Base-by-base conservation (phyloP, 1,284 basidiomycete species). In the Leccinum pachyderme region DNA sequence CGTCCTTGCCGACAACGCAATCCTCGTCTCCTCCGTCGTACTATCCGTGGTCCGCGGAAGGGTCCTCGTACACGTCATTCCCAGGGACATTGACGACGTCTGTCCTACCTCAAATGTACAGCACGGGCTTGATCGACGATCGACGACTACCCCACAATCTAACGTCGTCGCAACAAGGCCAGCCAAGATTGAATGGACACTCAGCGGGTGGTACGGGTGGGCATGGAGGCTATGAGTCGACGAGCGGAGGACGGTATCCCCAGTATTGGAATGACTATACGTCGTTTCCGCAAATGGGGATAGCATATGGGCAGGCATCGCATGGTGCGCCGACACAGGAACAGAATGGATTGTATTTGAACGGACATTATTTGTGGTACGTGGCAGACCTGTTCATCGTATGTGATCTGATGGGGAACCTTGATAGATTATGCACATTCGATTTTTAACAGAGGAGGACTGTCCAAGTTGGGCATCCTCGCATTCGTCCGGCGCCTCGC, bases 31-130 rank as follows among this genome's bases (percentile, higher is more conserved):
- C 54, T 5, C 59, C 75, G 18, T 67, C 79, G 33, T 81, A 78
- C 57, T 78, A 82, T 54, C 74, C 81, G 11, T 86, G 83, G 83
- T 63, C 77, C 1, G 60, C 65, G 15, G 78, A 79, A 13, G 63
- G 66, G 46, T 58, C 64, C 7, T 60, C 72, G 37, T 69, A 72
- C 41, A 68, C 67, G 31, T 60, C 72, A 31, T 79, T 77, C 57
- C 69, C 75, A 12, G 73, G 74, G 12, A 74, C 77, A 39, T 62
- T 86, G 49, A 82, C 84, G 44, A 87, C 86, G 24, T 83, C 83
- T 2, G 83, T 84, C 41, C 73, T 87, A 46, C 83, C 85, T 1
- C 87, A 87, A 60, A 74, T 84, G 62, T 89, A 87, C 65, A 87
- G 84, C 69, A 86, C 84, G 3, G 86, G 85, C 1, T 72, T 87